Conservation (phyloP, 345 rosid genomes). For the Populus pruinosa region DNA sequence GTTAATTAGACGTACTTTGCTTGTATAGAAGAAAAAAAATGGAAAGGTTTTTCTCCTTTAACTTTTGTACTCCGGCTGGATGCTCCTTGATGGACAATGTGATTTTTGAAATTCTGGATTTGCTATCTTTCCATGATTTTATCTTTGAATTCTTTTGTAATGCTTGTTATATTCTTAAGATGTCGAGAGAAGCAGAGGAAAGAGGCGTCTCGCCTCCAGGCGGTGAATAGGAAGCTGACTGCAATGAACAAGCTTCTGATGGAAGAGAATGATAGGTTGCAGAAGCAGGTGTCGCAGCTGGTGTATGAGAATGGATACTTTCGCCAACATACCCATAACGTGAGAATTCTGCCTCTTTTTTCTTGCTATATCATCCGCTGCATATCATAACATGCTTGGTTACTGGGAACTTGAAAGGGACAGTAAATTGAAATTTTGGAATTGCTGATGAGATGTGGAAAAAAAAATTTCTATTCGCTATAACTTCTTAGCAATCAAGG, state of each 20-base stretch:
- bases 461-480: neutral
- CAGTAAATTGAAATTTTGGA: neutral
- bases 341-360: slow-evolving; percentile 23
- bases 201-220: slow-evolving; percentile 97
- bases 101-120: neutral
- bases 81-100: neutral
- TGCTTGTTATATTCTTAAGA: slow-evolving; percentile 39
- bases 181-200: slow-evolving; percentile 99
- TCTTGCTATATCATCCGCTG: neutral
- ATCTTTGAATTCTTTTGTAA: neutral
- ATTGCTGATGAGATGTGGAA: neutral
- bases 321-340: slow-evolving; percentile 89
- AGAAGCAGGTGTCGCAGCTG: slow-evolving; percentile 96
- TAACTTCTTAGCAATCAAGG: neutral
- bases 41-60: neutral
- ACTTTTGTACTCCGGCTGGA: neutral
- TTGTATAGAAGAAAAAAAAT: neutral
- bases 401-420: slow-evolving; percentile 2
- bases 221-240: slow-evolving; percentile 88
- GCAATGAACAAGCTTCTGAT: slow-evolving; percentile 99
- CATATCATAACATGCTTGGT: neutral
- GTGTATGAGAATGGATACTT: slow-evolving; percentile 97
- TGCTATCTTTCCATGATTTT: neutral
- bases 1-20: neutral
- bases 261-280: slow-evolving; percentile 99